Conservation (phyloP, 345 rosid genomes). For the Corymbia maculata region DNA sequence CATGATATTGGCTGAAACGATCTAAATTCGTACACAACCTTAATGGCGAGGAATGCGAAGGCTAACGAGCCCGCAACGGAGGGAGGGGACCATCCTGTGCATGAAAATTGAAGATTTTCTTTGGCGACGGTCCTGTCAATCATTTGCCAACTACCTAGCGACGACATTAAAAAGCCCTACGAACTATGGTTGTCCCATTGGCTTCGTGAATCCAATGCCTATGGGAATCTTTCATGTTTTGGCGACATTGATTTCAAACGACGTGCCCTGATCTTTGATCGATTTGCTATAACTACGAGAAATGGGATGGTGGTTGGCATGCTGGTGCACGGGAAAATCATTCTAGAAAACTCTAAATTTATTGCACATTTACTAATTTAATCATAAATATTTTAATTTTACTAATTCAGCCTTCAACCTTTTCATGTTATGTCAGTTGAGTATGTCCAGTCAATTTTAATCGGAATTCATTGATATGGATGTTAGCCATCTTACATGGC, state of each 20-base stretch:
- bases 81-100: not conserved
- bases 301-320: not conserved
- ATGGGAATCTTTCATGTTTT: not conserved
- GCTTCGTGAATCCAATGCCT: not conserved
- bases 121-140: not conserved
- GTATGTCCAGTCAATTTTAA: rapidly evolving
- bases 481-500: too few species aligned
- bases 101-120: not conserved
- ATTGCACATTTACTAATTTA: rapidly evolving
- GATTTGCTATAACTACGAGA: not conserved
- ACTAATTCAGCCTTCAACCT: not conserved
- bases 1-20: not conserved
- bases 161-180: not conserved
- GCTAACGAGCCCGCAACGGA: not conserved
- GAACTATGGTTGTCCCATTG: not conserved
- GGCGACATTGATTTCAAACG: not conserved
- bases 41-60: not conserved
- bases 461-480: too few species aligned
- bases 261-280: not conserved
- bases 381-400: not conserved
- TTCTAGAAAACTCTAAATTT: not conserved
- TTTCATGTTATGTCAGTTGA: not conserved
- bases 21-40: not conserved
- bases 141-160: not conserved
- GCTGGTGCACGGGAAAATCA: not conserved